Evolutionary conservation across 495 filamentous ascomycete species (phyloP).

Genomic region (Cercophora newfieldiana): DNA sequence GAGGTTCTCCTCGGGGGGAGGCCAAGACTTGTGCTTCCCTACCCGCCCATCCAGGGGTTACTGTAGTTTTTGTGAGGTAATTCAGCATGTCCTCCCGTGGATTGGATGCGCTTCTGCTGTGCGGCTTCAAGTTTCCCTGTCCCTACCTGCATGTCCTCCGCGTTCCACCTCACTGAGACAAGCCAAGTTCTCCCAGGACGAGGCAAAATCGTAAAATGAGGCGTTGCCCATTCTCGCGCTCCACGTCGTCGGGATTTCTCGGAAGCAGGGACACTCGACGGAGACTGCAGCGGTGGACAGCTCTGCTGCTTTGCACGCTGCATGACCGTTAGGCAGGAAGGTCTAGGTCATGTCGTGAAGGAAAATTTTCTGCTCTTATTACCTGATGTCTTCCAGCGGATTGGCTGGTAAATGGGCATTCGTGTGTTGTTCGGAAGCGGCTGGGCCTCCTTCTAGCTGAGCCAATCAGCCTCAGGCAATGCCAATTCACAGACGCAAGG

Average conservation of each 20-base stretch:
- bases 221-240: constrained; percentile 23
- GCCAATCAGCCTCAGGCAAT: constrained; percentile 8
- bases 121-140: constrained; percentile 12
- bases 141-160: constrained; percentile 14
- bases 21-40: not conserved
- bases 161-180: constrained; percentile 12
- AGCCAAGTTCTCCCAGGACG: not conserved
- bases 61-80: constrained; percentile 16
- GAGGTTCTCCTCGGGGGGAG: constrained; percentile 5
- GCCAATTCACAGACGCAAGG: not conserved
- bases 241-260: constrained; percentile 32
- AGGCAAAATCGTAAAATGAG: constrained; percentile 17
- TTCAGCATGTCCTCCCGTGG: not conserved
- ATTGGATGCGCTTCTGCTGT: constrained; percentile 1
- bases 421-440: not conserved
- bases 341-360: not conserved
- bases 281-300: not conserved
- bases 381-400: not conserved
- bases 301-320: not conserved
- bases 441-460: not conserved
- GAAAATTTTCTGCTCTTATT: not conserved
- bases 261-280: constrained; percentile 16
- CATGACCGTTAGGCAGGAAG: not conserved
- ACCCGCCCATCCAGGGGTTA: not conserved
- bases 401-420: not conserved